Conservation (phyloP, 2,329 filamentous ascomycete species). For the Botryosphaeria dothidea region DNA sequence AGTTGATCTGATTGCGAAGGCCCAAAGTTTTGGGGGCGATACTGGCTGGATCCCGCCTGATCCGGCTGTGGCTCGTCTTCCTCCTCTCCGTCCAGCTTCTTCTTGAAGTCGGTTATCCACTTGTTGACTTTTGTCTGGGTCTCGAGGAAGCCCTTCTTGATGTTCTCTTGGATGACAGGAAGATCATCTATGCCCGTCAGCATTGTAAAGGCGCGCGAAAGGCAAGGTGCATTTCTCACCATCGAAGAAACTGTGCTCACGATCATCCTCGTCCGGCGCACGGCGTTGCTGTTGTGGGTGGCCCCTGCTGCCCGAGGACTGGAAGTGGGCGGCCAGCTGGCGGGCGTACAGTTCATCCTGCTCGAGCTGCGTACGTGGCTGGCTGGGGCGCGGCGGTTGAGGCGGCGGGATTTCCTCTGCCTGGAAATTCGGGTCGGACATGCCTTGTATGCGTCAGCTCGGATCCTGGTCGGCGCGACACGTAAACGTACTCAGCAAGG, state of each 20-base stretch:
- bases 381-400: slow-evolving; percentile 74
- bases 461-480: slow-evolving; percentile 16
- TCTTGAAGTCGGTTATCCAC: slow-evolving; percentile 90
- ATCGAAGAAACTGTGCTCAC: slow-evolving; percentile 89
- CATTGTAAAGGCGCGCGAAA: neutral
- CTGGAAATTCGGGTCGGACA: slow-evolving; percentile 56
- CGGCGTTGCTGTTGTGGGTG: slow-evolving; percentile 23
- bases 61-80: slow-evolving; percentile 61
- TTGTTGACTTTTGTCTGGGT: slow-evolving; percentile 91
- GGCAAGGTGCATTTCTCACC: slow-evolving; percentile 41
- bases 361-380: slow-evolving; percentile 76
- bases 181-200: slow-evolving; percentile 68
- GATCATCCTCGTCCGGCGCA: slow-evolving; percentile 52
- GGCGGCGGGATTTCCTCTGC: slow-evolving; percentile 63
- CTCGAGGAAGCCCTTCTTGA: slow-evolving; percentile 91
- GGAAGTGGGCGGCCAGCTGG: slow-evolving; percentile 89
- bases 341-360: slow-evolving; percentile 90
- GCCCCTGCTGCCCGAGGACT: slow-evolving; percentile 38
- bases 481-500: slow-evolving; percentile 69
- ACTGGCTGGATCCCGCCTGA: slow-evolving; percentile 46
- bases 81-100: slow-evolving; percentile 89
- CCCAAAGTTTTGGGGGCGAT: slow-evolving; percentile 41
- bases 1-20: slow-evolving; percentile 41
- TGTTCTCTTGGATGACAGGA: slow-evolving; percentile 86
- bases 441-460: slow-evolving; percentile 38